Evolutionary conservation across 2,329 filamentous ascomycete genomes (phyloP).

Genomic region (Lomentospora prolificans): DNA sequence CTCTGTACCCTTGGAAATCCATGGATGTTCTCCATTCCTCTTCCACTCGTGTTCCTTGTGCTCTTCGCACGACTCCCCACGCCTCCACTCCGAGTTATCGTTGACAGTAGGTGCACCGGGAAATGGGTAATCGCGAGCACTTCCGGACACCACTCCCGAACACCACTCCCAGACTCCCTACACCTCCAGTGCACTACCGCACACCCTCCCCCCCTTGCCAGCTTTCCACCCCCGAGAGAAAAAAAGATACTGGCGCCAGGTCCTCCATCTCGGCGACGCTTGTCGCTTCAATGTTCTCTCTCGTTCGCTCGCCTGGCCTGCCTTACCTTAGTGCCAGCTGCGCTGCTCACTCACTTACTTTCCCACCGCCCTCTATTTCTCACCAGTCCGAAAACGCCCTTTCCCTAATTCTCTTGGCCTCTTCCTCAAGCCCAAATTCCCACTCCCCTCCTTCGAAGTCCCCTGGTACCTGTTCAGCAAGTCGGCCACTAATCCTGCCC

Average conservation of each 20-base stretch:
- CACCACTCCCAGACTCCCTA: neutral
- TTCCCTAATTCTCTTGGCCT: neutral
- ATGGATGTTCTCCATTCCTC: too few relatives aligned
- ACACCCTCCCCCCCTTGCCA: neutral
- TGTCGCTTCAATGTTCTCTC: too few relatives aligned
- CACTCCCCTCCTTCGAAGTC: neutral
- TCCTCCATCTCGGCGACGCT: neutral
- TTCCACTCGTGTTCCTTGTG: too few relatives aligned
- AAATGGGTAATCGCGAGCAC: too few relatives aligned
- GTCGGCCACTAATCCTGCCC: neutral
- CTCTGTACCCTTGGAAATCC: too few relatives aligned
- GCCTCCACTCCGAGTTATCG: too few relatives aligned
- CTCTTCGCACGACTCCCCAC: too few relatives aligned
- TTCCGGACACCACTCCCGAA: too few relatives aligned
- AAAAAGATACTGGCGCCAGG: neutral
- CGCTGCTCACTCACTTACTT: neutral
- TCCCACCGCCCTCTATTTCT: neutral
- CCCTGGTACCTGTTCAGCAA: neutral
- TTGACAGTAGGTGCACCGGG: too few relatives aligned
- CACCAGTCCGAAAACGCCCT: neutral
- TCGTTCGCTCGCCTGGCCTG: neutral
- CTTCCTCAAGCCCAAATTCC: neutral
- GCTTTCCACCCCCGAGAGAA: neutral
- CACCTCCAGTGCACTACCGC: neutral
- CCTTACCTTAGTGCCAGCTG: neutral